Evolutionary conservation across 2,329 filamentous ascomycete genomes (phyloP), one percentile per base, ranked within the genome.

Genomic region (Exophiala dermatitidis): DNA sequence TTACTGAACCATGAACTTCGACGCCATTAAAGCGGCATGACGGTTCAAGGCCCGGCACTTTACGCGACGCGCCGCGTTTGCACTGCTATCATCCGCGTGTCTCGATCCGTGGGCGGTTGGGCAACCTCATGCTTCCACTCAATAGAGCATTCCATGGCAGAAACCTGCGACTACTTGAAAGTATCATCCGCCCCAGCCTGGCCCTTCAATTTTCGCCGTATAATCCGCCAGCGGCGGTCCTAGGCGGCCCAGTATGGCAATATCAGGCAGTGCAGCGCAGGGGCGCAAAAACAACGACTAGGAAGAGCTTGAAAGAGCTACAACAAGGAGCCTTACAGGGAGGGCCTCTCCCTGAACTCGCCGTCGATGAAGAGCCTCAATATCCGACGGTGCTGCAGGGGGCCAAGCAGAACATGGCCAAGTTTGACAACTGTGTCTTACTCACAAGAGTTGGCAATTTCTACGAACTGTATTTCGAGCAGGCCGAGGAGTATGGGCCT

Each of bases 401-500:
- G 68, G 91, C 88, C 30, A 81, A 83, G 52, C 88, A 84, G 61
- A 94, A 95, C 71, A 95, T 97, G 85, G 79, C 83, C 62, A 90
- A 86, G 64, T 96, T 95, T 71, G 81, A 84, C 64, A 89, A 94
- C 64, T 97, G 91, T 70, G 86, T 98, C 37, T 70, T 98, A 5
- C 73, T 98, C 55, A 98, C 93, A 3, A 82, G 91, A 52, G 90
- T 98, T 30, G 93, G 93, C 52, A 85, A 90, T 56, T 98, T 98
- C 71, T 98, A 97, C 71, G 93, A 98, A 79, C 75, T 98, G 54
- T 98, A 98, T 72, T 94, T 97, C 69, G 86, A 95, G 64, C 90
- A 98, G 68, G 93, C 94, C 7, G 87, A 95, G 54, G 84, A 95
- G 66, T 86, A 86, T 68, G 91, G 86, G 1, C 87, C 90, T 1